phyloP scores from a whole-genome alignment of 2,329 filamentous ascomycete species.

The Sordariomycetes sp. region DNA sequence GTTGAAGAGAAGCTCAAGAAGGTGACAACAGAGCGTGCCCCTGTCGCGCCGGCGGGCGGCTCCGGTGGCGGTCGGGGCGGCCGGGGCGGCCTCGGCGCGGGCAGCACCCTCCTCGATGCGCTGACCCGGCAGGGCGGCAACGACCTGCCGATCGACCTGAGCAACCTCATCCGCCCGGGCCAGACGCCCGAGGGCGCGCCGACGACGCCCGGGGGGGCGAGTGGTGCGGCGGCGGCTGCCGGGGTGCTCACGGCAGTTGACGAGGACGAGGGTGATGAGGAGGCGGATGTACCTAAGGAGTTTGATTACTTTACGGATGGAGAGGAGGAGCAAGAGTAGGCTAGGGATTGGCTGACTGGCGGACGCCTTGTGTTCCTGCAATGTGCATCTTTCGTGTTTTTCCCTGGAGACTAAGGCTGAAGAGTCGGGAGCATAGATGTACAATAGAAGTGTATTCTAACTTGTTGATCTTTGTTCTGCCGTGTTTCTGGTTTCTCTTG shows the following conservation, averaged over 20 bases:
- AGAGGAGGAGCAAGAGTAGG: conserved; percentile 26
- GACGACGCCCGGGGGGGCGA: conserved; percentile 10
- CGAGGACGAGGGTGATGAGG: conserved; percentile 67
- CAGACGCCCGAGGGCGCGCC: conserved; percentile 7
- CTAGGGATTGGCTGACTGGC: background rate
- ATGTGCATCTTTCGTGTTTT: background rate
- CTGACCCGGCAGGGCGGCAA: conserved; percentile 23
- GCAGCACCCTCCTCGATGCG: conserved; percentile 24
- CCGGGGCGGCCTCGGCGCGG: conserved; percentile 15
- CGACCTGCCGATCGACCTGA: conserved; percentile 13
- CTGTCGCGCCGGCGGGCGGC: conserved; percentile 28
- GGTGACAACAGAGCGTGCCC: conserved; percentile 47
- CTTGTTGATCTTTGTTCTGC: background rate
- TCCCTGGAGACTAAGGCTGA: background rate
- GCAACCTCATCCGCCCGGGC: conserved; percentile 5
- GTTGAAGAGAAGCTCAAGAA: conserved; percentile 93
- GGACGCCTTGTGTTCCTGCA: background rate
- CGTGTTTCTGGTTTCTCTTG: background rate
- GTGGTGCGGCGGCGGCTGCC: conserved; percentile 51
- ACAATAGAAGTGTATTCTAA: conserved; percentile 4
- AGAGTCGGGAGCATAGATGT: conserved; percentile 1
- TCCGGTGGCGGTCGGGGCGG: conserved; percentile 16
- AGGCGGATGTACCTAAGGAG: conserved; percentile 55
- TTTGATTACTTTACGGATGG: conserved; percentile 71
- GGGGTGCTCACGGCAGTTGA: conserved; percentile 78